phyloP scores from a whole-genome alignment of 805 yeast species.

The Candida yuanshanica region DNA sequence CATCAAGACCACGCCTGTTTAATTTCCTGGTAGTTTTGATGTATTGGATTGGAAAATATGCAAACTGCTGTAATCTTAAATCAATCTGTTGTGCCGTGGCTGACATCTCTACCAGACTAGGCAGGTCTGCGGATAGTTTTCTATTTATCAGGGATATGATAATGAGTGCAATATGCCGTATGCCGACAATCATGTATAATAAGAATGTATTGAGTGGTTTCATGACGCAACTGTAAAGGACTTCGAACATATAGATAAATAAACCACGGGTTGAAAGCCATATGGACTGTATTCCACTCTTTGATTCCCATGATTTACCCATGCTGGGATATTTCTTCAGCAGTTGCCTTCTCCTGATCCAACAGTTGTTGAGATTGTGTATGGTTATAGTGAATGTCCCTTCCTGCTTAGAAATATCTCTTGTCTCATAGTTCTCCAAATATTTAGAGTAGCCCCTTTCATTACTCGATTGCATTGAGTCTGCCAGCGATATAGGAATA shows the following conservation, averaged over 20 bases:
- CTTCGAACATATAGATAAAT: not conserved
- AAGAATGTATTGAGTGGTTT: conserved; percentile 10
- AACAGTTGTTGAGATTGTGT: conserved; percentile 16
- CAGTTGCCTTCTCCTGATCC: conserved; percentile 12
- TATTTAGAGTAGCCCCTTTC: not conserved
- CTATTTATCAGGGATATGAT: conserved; percentile 26
- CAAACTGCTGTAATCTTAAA: conserved; percentile 66
- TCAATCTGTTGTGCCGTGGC: conserved; percentile 77
- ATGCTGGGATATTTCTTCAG: conserved; percentile 11
- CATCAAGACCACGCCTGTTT: conserved; percentile 21
- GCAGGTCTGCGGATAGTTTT: conserved; percentile 13
- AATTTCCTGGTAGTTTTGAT: conserved; percentile 37
- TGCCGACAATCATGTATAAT: conserved; percentile 6
- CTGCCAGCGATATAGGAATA: conserved; percentile 50
- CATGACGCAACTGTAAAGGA: conserved; percentile 4
- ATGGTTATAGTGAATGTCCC: conserved; percentile 6
- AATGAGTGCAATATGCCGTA: conserved; percentile 13
- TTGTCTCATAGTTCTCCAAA: conserved; percentile 6
- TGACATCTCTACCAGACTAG: conserved; percentile 38
- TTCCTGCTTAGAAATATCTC: conserved; percentile 6
- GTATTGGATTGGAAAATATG: conserved; percentile 77
- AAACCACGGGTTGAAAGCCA: not conserved
- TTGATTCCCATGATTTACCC: conserved; percentile 11
- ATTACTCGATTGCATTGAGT: conserved; percentile 1
- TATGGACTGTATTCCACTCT: not conserved